Percentiles rank a stretch among this genome's conserved stretches.
Conservation (phyloP, 495 filamentous ascomycete genomes). For the Podospora conica region DNA sequence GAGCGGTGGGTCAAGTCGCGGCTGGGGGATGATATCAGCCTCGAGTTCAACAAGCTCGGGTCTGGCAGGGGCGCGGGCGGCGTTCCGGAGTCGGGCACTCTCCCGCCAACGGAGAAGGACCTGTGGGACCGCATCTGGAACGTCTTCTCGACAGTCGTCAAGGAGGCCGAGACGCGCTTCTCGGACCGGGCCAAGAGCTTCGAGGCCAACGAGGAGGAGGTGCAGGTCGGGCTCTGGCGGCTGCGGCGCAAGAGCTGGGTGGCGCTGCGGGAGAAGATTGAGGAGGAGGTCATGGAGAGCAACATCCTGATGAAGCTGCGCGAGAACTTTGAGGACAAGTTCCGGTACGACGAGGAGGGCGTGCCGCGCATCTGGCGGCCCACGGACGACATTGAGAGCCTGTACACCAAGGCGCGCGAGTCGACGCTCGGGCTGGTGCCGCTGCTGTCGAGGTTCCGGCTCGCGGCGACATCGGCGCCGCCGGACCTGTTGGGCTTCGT, state of each 20-base stretch:
- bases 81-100: slow-evolving; percentile 70
- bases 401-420: slow-evolving; percentile 86
- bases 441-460: slow-evolving; percentile 75
- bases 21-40: slow-evolving; percentile 76
- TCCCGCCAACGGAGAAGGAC: slow-evolving; percentile 65
- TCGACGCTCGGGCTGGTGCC: slow-evolving; percentile 87
- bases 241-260: slow-evolving; percentile 90
- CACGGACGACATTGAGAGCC: slow-evolving; percentile 91
- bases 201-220: slow-evolving; percentile 85
- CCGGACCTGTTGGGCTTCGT: slow-evolving; percentile 79
- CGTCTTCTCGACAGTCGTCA: slow-evolving; percentile 75
- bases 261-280: slow-evolving; percentile 80
- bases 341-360: slow-evolving; percentile 92
- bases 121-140: slow-evolving; percentile 97
- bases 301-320: slow-evolving; percentile 92
- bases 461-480: slow-evolving; percentile 60
- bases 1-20: slow-evolving; percentile 89
- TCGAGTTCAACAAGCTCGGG: slow-evolving; percentile 92
- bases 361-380: slow-evolving; percentile 97
- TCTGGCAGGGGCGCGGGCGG: slow-evolving; percentile 74
- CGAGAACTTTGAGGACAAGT: slow-evolving; percentile 98
- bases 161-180: slow-evolving; percentile 79
- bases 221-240: slow-evolving; percentile 88
- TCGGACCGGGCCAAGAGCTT: slow-evolving; percentile 84
- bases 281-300: slow-evolving; percentile 96